Base-by-base conservation (phyloP, 208 protist species). In the Trypanosoma vivax region DNA sequence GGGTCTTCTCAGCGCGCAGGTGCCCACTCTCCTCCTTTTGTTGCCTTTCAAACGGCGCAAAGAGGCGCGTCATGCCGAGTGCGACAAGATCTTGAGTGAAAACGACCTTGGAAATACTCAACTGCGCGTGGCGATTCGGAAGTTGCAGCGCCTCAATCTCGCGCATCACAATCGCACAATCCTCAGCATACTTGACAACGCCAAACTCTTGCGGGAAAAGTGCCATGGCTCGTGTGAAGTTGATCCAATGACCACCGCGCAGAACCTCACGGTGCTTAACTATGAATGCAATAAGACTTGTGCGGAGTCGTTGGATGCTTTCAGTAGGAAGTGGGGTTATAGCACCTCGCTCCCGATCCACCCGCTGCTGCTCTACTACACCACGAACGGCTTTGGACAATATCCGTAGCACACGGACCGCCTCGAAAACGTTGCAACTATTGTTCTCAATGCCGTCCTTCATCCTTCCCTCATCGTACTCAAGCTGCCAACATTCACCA, bases 231-330 rank as follows among this genome's bases (percentile, higher is more conserved):
- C 88, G 76, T 1, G 71, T 68, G 13, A 87, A 62, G 57, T 91
- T 91, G 21, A 90, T 64, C 83, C 83, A 92, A 47, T 94, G 83
- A 0, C 67, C 83, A 0, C 83, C 83, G 27, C 81, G 83, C 39
- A 94, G 64, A 9, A 71, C 47, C 10, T 68, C n/a, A n/a, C 46
- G 65, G 54, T 94, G 72, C 10, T 71, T 57, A 40, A 91, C 65
- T 35, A 94, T 66, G 57, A 92, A 91, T 7, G 50, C 39, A 1
- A 86, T 42, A 0, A 92, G 14, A 28, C 51, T 79, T 47, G 75
- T 79, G 27, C 87, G 74, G 0, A 94, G 35, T 16, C 60, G 51
- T 28, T 87, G 34, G 38, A 94, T 71, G 50, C 77, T 88, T 30
- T 75, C 57, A 2, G 61, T 13, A 1, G 82, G 79, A 19, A 93